Base-by-base conservation (phyloP, 345 rosid species). In the Theobroma cacao region DNA sequence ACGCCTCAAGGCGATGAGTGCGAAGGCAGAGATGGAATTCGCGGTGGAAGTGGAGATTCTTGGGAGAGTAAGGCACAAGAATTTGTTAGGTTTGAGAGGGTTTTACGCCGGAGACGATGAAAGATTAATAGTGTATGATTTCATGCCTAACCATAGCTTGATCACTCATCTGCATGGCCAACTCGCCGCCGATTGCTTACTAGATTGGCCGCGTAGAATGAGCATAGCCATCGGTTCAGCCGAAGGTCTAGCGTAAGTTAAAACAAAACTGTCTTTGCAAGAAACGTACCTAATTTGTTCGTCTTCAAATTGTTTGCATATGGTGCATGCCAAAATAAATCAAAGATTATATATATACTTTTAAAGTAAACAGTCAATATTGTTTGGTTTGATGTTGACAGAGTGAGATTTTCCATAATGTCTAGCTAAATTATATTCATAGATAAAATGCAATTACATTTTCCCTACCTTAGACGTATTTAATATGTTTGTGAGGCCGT, bases 1-100 rank as follows among this genome's bases (percentile, higher is more conserved):
- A 72, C 75, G 95, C 55, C 83, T 91, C 59, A 91, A 91, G 80
- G 84, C 87, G 75, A 87, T 87, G 92, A 91, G 78, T 50, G 86
- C 88, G 11, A 91, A 88, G 82, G 92, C 89, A 24, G 93, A 91
- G 86, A 90, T 87, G 90, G 93, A 90, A 69, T 91, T 91, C 72
- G 93, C 93, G 0, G 84, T 90, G 62, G 93, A 91, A 82, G 95
- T 90, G 30, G 95, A 91, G 86, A 87, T 91, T 18, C 89, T 91
- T 33, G 95, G 93, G 13, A 85, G 95, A 77, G 93, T 87, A 47
- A 86, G 93, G 76, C 95, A 88, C 65, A 85, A 85, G 75, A 91
- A 91, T 56, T 73, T 91, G 84, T 60, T 90, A 43, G 89, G 92
- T 5, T 78, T 91, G 58, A 86, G 92, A 74, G 93, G 95, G 58